These are phyloP conservation scores for Wickerhamiella bombiphila DNA, from an alignment of 805 yeast genomes.

Conservation along the genomic window DNA sequence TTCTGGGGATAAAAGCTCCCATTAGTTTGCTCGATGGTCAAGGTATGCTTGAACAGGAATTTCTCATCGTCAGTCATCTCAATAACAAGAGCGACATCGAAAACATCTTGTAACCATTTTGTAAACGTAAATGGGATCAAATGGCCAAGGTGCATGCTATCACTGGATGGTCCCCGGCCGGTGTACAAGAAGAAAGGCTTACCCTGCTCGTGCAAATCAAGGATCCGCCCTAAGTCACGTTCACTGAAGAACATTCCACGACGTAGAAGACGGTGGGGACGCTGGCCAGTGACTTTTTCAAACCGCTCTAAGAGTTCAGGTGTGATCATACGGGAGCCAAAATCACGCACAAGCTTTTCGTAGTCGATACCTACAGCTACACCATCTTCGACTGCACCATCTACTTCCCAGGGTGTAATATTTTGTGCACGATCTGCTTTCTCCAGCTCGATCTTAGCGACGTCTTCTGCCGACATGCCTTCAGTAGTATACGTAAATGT, in stretches of 20 bases:
- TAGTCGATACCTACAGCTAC: constrained; percentile 83
- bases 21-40: constrained; percentile 80
- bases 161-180: constrained; percentile 94
- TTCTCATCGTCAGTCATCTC: constrained; percentile 96
- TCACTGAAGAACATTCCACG: constrained; percentile 90
- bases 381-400: constrained; percentile 87
- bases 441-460: too few species aligned
- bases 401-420: constrained; percentile 97
- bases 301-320: constrained; percentile 64
- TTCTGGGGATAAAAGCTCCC: constrained; percentile 55
- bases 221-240: constrained; percentile 47
- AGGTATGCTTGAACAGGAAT: constrained; percentile 80
- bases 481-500: too few species aligned
- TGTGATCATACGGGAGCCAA: constrained; percentile 67
- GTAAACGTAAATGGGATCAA: constrained; percentile 92
- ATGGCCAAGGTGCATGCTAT: constrained; percentile 92
- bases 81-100: constrained; percentile 86
- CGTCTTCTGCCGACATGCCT: too few species aligned
- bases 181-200: constrained; percentile 92
- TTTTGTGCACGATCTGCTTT: constrained; percentile 28
- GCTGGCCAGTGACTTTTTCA: constrained; percentile 67
- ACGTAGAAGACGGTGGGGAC: constrained; percentile 79
- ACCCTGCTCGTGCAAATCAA: constrained; percentile 84
- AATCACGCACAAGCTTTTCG: constrained; percentile 69
- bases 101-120: constrained; percentile 95